These are phyloP conservation scores for Orychophragmus violaceus DNA, from an alignment of 345 rosid species.

Conservation along the genomic window DNA sequence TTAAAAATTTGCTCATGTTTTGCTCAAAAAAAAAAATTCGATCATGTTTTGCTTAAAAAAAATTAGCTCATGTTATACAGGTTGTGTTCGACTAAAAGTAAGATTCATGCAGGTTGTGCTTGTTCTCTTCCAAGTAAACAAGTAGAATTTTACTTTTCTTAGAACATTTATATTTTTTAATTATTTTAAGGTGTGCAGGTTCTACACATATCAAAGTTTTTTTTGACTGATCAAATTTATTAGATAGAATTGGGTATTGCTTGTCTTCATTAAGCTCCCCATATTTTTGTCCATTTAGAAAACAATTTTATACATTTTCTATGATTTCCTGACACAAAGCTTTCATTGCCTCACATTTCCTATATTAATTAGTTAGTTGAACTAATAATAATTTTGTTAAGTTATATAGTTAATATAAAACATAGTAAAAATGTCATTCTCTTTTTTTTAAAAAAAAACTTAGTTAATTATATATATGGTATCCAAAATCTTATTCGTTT, in stretches of 20 bases:
- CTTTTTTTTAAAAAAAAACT: no score
- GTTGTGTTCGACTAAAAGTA: background rate
- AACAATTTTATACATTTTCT: background rate
- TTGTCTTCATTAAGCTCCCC: slow-evolving; percentile 2
- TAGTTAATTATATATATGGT: no score
- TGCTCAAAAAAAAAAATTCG: no score
- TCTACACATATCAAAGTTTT: background rate
- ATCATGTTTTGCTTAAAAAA: no score
- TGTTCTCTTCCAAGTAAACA: background rate
- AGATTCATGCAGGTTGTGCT: background rate
- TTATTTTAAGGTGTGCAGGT: background rate
- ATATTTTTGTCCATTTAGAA: background rate
- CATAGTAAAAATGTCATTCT: no score
- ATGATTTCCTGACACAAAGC: no score
- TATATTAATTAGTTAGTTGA: background rate
- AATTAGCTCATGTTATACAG: background rate
- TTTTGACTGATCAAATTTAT: background rate
- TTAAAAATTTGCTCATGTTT: no score
- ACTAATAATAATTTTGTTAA: no score
- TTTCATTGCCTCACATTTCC: background rate
- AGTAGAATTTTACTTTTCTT: no score
- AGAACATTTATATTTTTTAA: background rate
- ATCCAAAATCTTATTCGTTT: no score
- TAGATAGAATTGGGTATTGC: slow-evolving; percentile 13
- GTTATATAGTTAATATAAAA: no score